Evolutionary conservation across 1,284 basidiomycete genomes (phyloP).

Genomic region (Sphagnurus paluster): DNA sequence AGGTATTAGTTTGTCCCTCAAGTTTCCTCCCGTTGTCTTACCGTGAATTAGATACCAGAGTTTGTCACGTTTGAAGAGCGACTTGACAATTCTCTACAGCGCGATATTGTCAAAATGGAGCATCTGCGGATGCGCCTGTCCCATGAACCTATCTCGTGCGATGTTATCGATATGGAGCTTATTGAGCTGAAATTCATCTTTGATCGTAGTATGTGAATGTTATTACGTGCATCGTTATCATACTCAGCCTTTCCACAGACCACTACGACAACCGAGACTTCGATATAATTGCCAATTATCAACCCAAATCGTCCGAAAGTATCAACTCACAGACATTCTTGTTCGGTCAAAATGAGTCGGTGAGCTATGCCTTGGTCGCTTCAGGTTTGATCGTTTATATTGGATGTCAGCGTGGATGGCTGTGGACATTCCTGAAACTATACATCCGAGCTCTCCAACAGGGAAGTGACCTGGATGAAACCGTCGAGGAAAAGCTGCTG

Average conservation of each 20-base stretch:
- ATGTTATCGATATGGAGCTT: conserved; percentile 76
- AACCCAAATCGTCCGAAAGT: conserved; percentile 50
- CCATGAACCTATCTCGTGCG: conserved; percentile 66
- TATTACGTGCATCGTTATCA: conserved; percentile 7
- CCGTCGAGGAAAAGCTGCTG: conserved; percentile 73
- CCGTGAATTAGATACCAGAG: conserved; percentile 64
- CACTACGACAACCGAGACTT: conserved; percentile 86
- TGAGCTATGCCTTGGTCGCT: conserved; percentile 29
- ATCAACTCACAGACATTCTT: conserved; percentile 69
- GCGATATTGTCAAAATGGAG: conserved; percentile 77
- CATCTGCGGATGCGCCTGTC: conserved; percentile 80
- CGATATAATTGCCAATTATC: conserved; percentile 74
- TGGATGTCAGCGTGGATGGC: conserved; percentile 59
- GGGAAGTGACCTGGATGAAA: conserved; percentile 74
- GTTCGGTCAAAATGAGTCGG: conserved; percentile 62
- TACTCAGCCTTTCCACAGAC: conserved; percentile 34
- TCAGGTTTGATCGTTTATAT: conserved; percentile 2
- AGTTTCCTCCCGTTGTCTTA: conserved; percentile 1
- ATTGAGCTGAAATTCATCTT: conserved; percentile 84
- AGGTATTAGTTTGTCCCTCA: conserved; percentile 40
- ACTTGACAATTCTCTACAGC: conserved; percentile 78
- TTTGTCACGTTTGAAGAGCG: conserved; percentile 78
- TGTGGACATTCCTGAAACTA: conserved; percentile 66
- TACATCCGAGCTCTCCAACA: conserved; percentile 76
- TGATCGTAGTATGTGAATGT: conserved; percentile 59